A percentile compares a stretch with the other conserved stretches of the same genome.
phyloP scores from a whole-genome alignment of 148 eudicot species.

The Cornus suecica region DNA sequence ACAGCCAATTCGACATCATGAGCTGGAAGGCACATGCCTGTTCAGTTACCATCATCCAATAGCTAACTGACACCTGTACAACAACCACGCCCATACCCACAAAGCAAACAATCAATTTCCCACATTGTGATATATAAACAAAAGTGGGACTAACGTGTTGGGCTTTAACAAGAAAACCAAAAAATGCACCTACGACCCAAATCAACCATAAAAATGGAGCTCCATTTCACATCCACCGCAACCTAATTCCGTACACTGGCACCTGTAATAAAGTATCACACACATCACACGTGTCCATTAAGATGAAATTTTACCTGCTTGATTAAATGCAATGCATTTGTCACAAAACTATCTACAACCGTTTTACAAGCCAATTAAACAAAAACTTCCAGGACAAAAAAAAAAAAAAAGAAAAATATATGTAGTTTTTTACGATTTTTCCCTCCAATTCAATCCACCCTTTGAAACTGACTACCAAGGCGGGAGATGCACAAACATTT shows the following conservation, averaged over 20 bases:
- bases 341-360: slow-evolving; percentile 13
- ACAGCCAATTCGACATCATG: no score
- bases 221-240: not conserved
- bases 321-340: slow-evolving; percentile 17
- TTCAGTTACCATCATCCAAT: not conserved
- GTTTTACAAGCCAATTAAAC: slow-evolving; percentile 23
- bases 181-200: not conserved
- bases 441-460: slow-evolving; percentile 11
- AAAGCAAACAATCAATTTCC: not conserved
- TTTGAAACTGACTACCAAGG: slow-evolving; percentile 9
- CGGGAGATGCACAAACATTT: slow-evolving; percentile 20
- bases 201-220: not conserved
- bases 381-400: slow-evolving; percentile 16
- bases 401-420: slow-evolving; percentile 5
- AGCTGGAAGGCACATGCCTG: not conserved
- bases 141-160: no score
- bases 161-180: not conserved
- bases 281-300: not conserved
- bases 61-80: not conserved
- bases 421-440: slow-evolving; percentile 16
- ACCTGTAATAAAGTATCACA: not conserved
- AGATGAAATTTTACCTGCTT: not conserved
- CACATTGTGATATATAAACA: not conserved
- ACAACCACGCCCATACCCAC: no score
- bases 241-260: not conserved